These are phyloP conservation scores for Pseudogymnoascus sp. DNA, from an alignment of 2,329 filamentous ascomycete species.

Conservation along the genomic window DNA sequence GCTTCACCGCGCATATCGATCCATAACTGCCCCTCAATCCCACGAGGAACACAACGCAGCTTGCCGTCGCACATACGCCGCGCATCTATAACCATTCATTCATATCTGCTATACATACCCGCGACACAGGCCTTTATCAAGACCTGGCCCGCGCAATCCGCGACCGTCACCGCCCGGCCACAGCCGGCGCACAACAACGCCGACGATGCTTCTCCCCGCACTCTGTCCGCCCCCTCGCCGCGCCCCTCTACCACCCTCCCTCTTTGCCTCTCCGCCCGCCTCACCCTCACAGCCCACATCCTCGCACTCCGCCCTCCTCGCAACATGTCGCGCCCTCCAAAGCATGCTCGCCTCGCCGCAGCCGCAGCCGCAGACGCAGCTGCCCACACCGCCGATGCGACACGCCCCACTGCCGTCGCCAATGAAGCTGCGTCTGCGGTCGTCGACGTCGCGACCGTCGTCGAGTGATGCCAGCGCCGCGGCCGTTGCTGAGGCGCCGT, in stretches of 20 bases:
- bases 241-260: slow-evolving; percentile 21
- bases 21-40: not conserved
- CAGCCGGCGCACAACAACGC: not conserved
- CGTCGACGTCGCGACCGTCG: slow-evolving; percentile 30
- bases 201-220: not conserved
- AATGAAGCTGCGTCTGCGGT: slow-evolving; percentile 48
- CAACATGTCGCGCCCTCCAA: slow-evolving; percentile 53
- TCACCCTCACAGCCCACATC: slow-evolving; percentile 40
- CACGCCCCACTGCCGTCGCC: slow-evolving; percentile 20
- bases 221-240: not conserved
- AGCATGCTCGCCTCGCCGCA: slow-evolving; percentile 42
- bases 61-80: slow-evolving; percentile 1
- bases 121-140: not conserved
- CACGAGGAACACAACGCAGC: not conserved
- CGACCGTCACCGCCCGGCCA: not conserved
- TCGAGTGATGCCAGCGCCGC: slow-evolving; percentile 13
- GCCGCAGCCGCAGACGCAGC: slow-evolving; percentile 30
- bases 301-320: slow-evolving; percentile 43
- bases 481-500: slow-evolving; percentile 18
- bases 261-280: slow-evolving; percentile 49
- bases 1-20: not conserved
- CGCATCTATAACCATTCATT: not conserved
- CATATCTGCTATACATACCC: not conserved
- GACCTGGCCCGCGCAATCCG: not conserved
- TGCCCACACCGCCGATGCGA: slow-evolving; percentile 47